Evolutionary conservation across 2,329 filamentous ascomycete genomes (phyloP), one percentile per base, ranked within the genome.

Genomic region (Harringtonia aguacate): DNA sequence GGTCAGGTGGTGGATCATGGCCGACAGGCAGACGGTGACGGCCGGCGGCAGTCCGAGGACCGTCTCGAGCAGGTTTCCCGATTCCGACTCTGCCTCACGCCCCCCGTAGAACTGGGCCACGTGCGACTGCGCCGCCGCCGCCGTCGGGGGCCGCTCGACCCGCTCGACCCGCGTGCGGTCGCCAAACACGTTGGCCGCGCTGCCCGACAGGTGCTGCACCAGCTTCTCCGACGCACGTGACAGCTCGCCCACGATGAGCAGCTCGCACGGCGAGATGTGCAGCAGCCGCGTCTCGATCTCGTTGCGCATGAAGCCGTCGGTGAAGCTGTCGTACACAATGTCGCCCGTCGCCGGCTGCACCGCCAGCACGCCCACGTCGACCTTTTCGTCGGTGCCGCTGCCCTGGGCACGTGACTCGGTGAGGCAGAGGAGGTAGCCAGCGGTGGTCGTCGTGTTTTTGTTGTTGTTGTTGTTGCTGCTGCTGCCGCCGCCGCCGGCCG

Each of bases 291-390:
- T 98, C 65, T 98, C 92, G 29, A 98, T 84, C 59, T 98, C 92
- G 55, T 83, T 88, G 39, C 92, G 75, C 90, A 98, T 95, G 64
- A 97, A 97, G 2, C 90, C 88, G 56, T 98, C 92, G 54, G 97
- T 87, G 54, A 98, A 98, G 47, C 83, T 81, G 57, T 98, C 92
- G 55, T 95, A 94, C 45, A 97, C 84, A 54, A 98, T 87, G 60
- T 97, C 90, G 45, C 92, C 92, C 0, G 92, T 98, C 1, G 87
- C 85, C 9, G 92, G 92, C 56, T 98, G 92, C 5, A 98, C 92
- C 22, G 92, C 92, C 20, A 98, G 72, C 46, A 98, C 78, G 2
- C 92, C 92, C 21, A 97, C 81, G 45, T 92, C 79, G 1, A 97
- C 90, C 56, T 86, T 94, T 59, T 98, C 92, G 57, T 97, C 90